Evolutionary conservation across 2,329 filamentous ascomycete genomes (phyloP).

Genomic region (Cladophialophora chaetospira): DNA sequence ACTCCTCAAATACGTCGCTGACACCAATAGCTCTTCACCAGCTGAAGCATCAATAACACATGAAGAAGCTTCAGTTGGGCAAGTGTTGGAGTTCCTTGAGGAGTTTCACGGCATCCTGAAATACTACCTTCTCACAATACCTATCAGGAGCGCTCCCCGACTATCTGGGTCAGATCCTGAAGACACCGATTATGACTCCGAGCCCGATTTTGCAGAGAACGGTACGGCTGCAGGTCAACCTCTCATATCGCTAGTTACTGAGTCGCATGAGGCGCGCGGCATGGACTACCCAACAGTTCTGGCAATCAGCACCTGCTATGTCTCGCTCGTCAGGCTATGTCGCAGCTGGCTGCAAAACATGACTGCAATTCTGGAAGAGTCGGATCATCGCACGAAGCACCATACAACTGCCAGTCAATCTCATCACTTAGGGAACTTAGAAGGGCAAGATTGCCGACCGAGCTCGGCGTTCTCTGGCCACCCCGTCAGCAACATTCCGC

Average conservation of each 20-base stretch:
- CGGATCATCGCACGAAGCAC: too few relatives aligned
- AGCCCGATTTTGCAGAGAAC: not conserved
- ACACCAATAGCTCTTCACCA: not conserved
- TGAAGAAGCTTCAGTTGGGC: not conserved
- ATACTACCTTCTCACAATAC: not conserved
- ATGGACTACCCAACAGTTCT: conserved; percentile 5
- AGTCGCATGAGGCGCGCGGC: not conserved
- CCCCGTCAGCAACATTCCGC: not conserved
- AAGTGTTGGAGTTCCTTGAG: not conserved
- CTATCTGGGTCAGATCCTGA: not conserved
- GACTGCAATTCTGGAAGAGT: not conserved
- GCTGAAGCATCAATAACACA: not conserved
- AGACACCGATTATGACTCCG: not conserved
- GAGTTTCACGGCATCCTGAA: not conserved
- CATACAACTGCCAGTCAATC: too few relatives aligned
- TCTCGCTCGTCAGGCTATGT: conserved; percentile 8
- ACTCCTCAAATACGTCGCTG: not conserved
- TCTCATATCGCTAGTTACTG: not conserved
- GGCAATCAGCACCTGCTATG: conserved; percentile 1
- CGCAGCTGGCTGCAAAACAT: conserved; percentile 10
- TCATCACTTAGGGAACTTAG: too few relatives aligned
- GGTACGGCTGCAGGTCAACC: not conserved
- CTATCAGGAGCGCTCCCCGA: not conserved
- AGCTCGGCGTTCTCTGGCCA: not conserved
- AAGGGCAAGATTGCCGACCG: too few relatives aligned